Conservation (phyloP, 2,329 filamentous ascomycete genomes). For the Alternaria sp. region DNA sequence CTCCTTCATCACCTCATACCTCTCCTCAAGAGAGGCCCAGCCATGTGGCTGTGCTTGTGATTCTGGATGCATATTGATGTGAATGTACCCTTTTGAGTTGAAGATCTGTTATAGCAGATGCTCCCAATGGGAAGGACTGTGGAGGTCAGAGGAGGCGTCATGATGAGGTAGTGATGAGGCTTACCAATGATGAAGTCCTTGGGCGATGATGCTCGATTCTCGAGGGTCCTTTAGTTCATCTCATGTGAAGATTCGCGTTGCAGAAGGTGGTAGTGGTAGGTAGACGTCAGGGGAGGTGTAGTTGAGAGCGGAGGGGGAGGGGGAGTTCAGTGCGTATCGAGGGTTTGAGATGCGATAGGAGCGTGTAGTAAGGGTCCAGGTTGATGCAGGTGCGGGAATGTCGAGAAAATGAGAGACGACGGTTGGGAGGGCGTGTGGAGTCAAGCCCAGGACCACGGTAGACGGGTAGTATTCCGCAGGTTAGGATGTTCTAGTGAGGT, state of each 20-base stretch:
- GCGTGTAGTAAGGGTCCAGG: constrained; percentile 49
- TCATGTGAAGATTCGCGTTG: constrained; percentile 31
- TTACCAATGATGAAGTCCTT: constrained; percentile 29
- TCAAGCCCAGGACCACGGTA: constrained; percentile 52
- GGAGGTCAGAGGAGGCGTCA: constrained; percentile 18
- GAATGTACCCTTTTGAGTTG: constrained; percentile 15
- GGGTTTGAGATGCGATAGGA: constrained; percentile 44
- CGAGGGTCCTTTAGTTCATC: constrained; percentile 38
- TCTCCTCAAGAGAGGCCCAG: constrained; percentile 79
- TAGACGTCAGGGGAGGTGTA: constrained; percentile 24
- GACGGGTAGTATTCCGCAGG: constrained; percentile 49
- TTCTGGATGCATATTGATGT: constrained; percentile 73
- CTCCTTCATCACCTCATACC: constrained; percentile 96
- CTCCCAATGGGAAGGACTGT: constrained; percentile 21
- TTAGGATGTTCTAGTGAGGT: constrained; percentile 49
- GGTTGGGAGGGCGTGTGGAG: constrained; percentile 51
- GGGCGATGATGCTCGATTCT: constrained; percentile 13
- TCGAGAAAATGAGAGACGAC: constrained; percentile 51
- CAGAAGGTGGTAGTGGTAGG: constrained; percentile 16
- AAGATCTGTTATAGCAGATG: constrained; percentile 15
- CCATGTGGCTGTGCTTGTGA: constrained; percentile 74
- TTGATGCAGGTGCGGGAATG: constrained; percentile 47
- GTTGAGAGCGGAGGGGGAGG: constrained; percentile 31
- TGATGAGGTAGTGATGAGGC: constrained; percentile 2
- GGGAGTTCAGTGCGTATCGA: constrained; percentile 47